Evolutionary conservation across 2,329 filamentous ascomycete genomes (phyloP).

Genomic region (Phoma herbarum): DNA sequence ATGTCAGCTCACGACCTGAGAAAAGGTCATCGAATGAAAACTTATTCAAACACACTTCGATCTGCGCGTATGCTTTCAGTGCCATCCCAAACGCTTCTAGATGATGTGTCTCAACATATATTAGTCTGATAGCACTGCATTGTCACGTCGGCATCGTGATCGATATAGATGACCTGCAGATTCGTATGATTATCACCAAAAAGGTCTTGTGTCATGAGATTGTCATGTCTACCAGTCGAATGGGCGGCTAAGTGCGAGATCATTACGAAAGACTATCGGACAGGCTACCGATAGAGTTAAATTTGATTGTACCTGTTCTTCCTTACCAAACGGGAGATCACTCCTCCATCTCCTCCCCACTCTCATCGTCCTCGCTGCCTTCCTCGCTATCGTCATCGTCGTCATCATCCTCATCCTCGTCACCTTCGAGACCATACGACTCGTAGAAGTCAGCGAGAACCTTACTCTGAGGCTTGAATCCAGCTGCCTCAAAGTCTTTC

Average conservation of each 20-base stretch:
- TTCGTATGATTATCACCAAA: too few species aligned
- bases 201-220: too few species aligned
- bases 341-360: constrained; percentile 41
- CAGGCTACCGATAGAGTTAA: too few species aligned
- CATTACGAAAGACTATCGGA: too few species aligned
- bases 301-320: too few species aligned
- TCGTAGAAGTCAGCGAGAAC: constrained; percentile 84
- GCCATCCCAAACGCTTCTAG: neutral
- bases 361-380: constrained; percentile 63
- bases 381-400: constrained; percentile 61
- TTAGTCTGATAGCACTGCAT: neutral
- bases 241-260: too few species aligned
- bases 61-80: neutral
- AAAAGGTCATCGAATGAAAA: neutral
- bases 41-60: neutral
- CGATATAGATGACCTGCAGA: too few species aligned
- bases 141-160: too few species aligned
- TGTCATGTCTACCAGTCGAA: too few species aligned
- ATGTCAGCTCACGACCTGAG: neutral
- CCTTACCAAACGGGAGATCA: constrained; percentile 1
- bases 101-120: neutral
- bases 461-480: constrained; percentile 80
- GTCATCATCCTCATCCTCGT: constrained; percentile 57
- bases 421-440: constrained; percentile 80
- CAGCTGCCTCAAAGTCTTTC: constrained; percentile 75